These are phyloP conservation scores for Fraxinus albicans DNA, from an alignment of 305 asterid species.

Conservation along the genomic window DNA sequence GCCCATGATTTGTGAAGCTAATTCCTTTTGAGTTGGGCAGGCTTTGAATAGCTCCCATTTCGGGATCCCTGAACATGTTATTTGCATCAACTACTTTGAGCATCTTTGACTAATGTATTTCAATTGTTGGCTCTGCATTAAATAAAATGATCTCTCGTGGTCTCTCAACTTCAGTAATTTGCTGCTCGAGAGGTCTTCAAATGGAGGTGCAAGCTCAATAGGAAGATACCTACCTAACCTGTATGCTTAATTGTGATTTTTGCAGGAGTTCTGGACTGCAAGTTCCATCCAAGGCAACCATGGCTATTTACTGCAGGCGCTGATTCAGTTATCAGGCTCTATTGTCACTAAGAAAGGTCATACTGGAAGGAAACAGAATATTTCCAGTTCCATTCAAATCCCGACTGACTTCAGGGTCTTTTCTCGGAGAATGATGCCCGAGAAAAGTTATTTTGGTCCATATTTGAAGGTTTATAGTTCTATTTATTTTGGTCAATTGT, in stretches of 20 bases:
- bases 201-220: background rate
- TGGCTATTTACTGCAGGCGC: conserved; percentile 94
- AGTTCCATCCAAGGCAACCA: conserved; percentile 96
- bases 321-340: conserved; percentile 75
- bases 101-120: background rate
- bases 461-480: background rate
- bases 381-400: background rate
- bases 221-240: background rate
- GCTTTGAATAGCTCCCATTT: background rate
- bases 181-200: background rate
- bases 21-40: background rate
- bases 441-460: background rate
- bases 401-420: background rate
- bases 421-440: background rate
- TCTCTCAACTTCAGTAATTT: background rate
- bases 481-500: background rate
- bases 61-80: background rate
- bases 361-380: background rate
- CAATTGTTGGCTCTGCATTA: background rate
- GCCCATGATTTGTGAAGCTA: background rate
- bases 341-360: conserved; percentile 47
- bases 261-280: conserved; percentile 89
- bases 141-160: background rate
- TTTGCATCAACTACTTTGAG: background rate
- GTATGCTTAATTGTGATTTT: conserved; percentile 3